Conservation (phyloP, 2,329 filamentous ascomycete species). For the Aspergillus pseudoglaucus region DNA sequence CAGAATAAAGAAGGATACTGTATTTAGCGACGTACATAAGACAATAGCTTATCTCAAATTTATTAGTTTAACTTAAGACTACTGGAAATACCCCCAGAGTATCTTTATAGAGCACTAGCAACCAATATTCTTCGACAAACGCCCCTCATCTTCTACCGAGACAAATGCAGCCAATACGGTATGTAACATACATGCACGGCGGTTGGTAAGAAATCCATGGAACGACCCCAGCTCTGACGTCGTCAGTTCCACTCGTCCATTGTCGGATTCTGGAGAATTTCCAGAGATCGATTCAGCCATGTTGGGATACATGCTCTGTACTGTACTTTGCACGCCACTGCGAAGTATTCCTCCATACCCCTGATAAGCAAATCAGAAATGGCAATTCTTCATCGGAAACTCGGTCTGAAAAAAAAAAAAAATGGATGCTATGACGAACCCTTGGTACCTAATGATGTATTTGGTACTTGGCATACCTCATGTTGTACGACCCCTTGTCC, state of each 20-base stretch:
- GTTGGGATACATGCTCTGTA: neutral
- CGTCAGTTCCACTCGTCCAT: neutral
- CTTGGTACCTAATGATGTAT: constrained; percentile 1
- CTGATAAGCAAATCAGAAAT: too few relatives aligned
- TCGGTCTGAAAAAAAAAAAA: neutral
- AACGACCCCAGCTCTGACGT: neutral
- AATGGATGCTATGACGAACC: neutral
- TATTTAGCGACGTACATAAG: neutral
- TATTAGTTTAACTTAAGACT: too few relatives aligned
- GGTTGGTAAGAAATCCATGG: neutral
- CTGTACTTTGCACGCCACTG: neutral
- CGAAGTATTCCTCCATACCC: too few relatives aligned
- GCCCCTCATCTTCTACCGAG: neutral
- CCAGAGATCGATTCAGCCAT: too few relatives aligned
- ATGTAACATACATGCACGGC: neutral
- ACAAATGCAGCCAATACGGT: neutral
- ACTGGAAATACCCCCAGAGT: too few relatives aligned
- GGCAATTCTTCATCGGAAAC: too few relatives aligned
- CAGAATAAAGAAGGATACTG: neutral
- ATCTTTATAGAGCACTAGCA: too few relatives aligned
- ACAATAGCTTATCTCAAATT: too few relatives aligned
- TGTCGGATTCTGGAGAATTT: neutral
- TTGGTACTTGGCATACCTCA: neutral
- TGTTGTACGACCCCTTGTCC: neutral
- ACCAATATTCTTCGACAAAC: too few relatives aligned